Conservation (phyloP, 2,329 filamentous ascomycete species). For the Microascus cirrosus region DNA sequence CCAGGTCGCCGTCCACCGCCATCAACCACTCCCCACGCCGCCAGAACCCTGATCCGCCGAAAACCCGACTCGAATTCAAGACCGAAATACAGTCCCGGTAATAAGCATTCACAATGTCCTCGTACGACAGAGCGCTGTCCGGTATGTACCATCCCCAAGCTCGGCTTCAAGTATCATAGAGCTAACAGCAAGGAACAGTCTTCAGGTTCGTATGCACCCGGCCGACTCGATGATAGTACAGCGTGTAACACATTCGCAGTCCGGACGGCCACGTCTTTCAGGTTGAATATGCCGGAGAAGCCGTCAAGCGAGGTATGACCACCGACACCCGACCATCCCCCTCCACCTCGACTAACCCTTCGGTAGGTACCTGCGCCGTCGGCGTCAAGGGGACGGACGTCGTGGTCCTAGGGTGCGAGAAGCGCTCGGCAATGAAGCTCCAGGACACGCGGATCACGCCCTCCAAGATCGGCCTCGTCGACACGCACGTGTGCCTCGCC, state of each 20-base stretch:
- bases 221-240: slow-evolving; percentile 3
- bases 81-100: slow-evolving; percentile 6
- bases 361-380: slow-evolving; percentile 84
- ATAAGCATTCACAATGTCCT: slow-evolving; percentile 50
- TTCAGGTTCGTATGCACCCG: slow-evolving; percentile 54
- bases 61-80: background rate
- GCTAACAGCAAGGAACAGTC: slow-evolving; percentile 49
- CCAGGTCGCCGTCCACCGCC: background rate
- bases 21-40: slow-evolving; percentile 4
- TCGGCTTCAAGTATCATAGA: slow-evolving; percentile 14
- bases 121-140: slow-evolving; percentile 98
- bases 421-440: slow-evolving; percentile 97
- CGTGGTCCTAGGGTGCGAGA: slow-evolving; percentile 95
- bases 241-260: slow-evolving; percentile 45
- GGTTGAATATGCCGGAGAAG: slow-evolving; percentile 98
- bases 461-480: slow-evolving; percentile 94
- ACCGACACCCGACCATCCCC: background rate
- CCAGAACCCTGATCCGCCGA: background rate
- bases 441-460: slow-evolving; percentile 98
- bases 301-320: slow-evolving; percentile 81
- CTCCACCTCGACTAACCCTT: slow-evolving; percentile 3
- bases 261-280: slow-evolving; percentile 99
- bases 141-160: slow-evolving; percentile 46
- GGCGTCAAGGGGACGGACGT: slow-evolving; percentile 92
- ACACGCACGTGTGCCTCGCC: slow-evolving; percentile 91